phyloP scores from a whole-genome alignment of 441 rosid genomes.

The Melastoma candidum region DNA sequence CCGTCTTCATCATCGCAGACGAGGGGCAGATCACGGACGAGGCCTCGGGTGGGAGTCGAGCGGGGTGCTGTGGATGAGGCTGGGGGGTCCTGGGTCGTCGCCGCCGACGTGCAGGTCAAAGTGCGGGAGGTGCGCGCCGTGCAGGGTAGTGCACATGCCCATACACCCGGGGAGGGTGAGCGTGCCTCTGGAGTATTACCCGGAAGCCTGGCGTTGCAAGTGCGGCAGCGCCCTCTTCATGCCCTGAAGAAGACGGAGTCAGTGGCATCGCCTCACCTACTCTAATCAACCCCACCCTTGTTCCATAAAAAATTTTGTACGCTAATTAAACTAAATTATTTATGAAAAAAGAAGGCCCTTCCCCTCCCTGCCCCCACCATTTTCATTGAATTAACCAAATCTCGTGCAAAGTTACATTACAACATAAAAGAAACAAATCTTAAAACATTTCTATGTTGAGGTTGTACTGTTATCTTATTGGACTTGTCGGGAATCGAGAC shows the following conservation, averaged over 20 bases:
- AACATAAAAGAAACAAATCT: no score
- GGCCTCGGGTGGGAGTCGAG: constrained; percentile 11
- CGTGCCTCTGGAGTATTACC: constrained; percentile 69
- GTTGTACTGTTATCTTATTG: no score
- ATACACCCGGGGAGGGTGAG: constrained; percentile 50
- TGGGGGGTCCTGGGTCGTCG: constrained; percentile 60
- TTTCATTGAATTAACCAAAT: no score
- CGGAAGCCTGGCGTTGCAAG: constrained; percentile 97
- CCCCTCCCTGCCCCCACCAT: no score
- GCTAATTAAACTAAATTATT: no score
- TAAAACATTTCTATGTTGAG: no score
- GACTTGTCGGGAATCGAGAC: no score
- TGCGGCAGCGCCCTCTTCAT: constrained; percentile 65
- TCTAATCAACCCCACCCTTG: no score
- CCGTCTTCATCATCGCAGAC: background rate
- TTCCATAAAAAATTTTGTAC: no score
- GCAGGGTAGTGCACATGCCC: constrained; percentile 70
- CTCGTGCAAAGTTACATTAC: no score
- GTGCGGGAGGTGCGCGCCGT: constrained; percentile 77
- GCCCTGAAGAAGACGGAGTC: constrained; percentile 26
- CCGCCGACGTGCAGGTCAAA: constrained; percentile 79
- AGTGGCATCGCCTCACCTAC: no score
- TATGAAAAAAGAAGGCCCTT: no score
- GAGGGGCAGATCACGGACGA: constrained; percentile 16
- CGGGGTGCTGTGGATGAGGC: background rate